Evolutionary conservation across 164 flowering plant species (phyloP), one percentile per base, ranked within the genome.

Genomic region (Sedum album): DNA sequence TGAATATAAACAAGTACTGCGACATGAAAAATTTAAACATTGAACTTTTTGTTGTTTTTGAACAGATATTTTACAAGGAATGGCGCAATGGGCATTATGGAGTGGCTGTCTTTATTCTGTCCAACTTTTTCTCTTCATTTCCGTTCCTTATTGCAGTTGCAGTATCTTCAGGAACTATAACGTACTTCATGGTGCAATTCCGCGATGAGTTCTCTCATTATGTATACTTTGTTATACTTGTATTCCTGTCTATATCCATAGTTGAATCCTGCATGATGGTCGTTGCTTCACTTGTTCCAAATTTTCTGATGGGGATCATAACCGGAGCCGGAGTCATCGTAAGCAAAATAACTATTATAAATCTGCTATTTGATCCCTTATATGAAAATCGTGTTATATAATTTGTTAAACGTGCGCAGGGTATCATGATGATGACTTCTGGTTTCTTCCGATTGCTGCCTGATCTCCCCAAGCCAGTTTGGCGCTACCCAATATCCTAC

Each of bases 401-500:
- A 8, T 41, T 2, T 41, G 46, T 41, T 9, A 41, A 35, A 14
- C 6, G 20, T 11, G 1, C 66, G 65, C 72, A 91, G 96, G 96
- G 93, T 18, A 83, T 89, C 57, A 73, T 88, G 79, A 89, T 89
- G 96, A 84, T 91, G 95, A 82, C 90, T 1, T 75, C 93, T 20
- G 46, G 46, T 15, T 41, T 41, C 46, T 41, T 41, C 46, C 46
- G 15, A 41, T 41, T 4, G 46, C 46, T 41, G 46, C 46, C 46
- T 41, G 46, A 41, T 41, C 46, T 41, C 11, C 46, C 46, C 46
- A 41, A 41, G 76, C 74, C 77, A 23, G 70, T 91, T 39, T 89
- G 96, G 97, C 88, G 96, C 33, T 85, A 85, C 65, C 95, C 97
- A 0, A 68, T 91, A 31, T 91, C 97, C 0, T 89, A 77, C 53